Base-by-base conservation (phyloP, 139 green algal species). In the Chlorella sp. region DNA sequence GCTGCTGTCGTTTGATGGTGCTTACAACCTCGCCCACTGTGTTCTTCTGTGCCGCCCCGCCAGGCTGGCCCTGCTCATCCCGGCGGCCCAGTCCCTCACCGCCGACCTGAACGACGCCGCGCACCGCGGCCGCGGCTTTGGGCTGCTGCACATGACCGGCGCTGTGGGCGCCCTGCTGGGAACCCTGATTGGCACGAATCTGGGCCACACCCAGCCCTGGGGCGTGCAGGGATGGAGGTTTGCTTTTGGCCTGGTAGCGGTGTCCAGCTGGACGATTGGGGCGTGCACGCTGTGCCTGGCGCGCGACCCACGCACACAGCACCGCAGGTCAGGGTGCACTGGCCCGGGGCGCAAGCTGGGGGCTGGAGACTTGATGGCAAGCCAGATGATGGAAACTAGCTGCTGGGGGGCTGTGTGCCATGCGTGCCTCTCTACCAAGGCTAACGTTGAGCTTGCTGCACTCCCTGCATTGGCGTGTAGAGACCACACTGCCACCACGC, bases 111-210 rank as follows among this genome's bases (percentile, higher is more conserved):
- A 95, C 86, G 40, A 86, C 14, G 87, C 90, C 28, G 79, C 87
- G n/a, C 83, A 84, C n/a, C 87, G 95, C 12, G 95, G 95, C 18
- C 71, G 87, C 26, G 95, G 94, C 4, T 97, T 97, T 86, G 95
- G 95, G 22, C 77, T 92, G 66, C 89, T 97, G 90, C 86, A 95
- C 60, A 80, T 97, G 21, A 96, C 93, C 0, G 92, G 91, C 18
- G 88, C 91, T 2, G 16, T 95, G 3, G 94, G 94, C 0, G 93
- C 85, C 7, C 93, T 96, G 83, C 24, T 95, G 22, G 94, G 92
- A 7, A 82, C 90, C 12, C 37, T 96, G 48, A 94, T 93, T 87
- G 94, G 90, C 14, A 95, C 93, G 22, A 96, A 96, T 73, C 75
- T 96, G 36, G 91, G 93, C 30, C 66, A 88, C 36, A 26, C 60